Base-by-base conservation (phyloP, 495 filamentous ascomycete genomes). In the Hypomontagnella monticulosa region DNA sequence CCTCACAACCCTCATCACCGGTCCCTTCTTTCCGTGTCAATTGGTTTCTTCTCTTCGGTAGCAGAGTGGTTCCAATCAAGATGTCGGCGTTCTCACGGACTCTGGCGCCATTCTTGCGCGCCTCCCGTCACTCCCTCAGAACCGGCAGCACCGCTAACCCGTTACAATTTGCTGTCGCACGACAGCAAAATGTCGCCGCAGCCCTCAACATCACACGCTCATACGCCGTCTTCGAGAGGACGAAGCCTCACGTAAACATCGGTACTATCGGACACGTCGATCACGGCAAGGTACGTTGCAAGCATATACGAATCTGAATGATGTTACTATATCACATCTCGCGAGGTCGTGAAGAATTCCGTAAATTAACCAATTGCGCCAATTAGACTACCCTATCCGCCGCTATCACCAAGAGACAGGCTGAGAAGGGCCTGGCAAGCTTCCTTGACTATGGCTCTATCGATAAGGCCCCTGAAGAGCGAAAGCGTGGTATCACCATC, bases 401-500 rank as follows among this genome's bases (percentile, higher is more conserved):
- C 68, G 95, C 96, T 59, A 99, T 98, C 80, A 98, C 96, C 66
- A 99, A 98, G 84, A 85, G 93, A 72, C 95, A 97, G 78, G 86
- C 95, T 60, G 88, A 91, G 69, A 97, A 98, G 82, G 95, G 95
- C 30, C 82, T 93, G 63, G 96, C 96, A 70, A 91, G 75, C 78
- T 99, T 93, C 85, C 88, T 97, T 68, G 96, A 97, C 44, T 99
- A 99, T 84, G 92, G 90, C 78, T 80, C 95, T 73, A 99, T 99
- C 76, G 95, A 99, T 80, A 99, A 99, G 83, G 95, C 95, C 41
- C 95, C 95, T 51, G 95, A 99, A 80, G 95, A 99, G 86, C 89
- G 95, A 70, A 97, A 97, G 85, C 96, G 95, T 88, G 95, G 95
- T 89, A 99, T 99, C 79, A 99, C 95, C 73, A 99, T 99, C 81